Evolutionary conservation across 2,329 filamentous ascomycete genomes (phyloP), one percentile per base, ranked within the genome.

Genomic region (Cladosporium halotolerans): DNA sequence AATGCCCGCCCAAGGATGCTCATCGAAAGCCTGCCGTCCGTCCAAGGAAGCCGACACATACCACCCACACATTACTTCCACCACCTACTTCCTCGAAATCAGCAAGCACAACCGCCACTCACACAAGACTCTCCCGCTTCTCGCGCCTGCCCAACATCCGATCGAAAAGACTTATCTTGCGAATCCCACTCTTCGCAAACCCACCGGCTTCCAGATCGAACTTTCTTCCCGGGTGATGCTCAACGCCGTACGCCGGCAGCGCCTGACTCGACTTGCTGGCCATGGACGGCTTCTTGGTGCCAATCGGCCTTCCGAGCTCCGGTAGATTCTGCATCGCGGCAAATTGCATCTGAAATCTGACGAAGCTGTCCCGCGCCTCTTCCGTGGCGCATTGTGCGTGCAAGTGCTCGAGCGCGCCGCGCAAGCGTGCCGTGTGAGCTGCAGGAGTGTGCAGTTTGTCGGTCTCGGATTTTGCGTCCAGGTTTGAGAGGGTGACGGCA

Each of bases 111-210:
- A 7, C 10, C 8, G 9, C 19, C 11, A 44, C 10, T 47, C 45
- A 47, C 9, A 40, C 39, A 18, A 54, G 45, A 47, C 57, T 57
- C 45, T 50, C 28, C 18, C 57, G 36, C 36, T 55, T 61, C 56
- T 59, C 58, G 38, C 54, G 56, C 55, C 62, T 62, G 3, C 67
- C 68, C 39, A 68, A 54, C 55, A 69, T 55, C n/a, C 63, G 61
- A 50, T 69, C 66, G 58, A 70, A 62, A 42, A 70, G 67, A 11
- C 57, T 63, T 45, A 58, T 56, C 55, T 66, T 68, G 47, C 66
- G 59, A 19, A 36, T 43, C 28, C 38, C 42, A 38, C 39, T 38
- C 44, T 43, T 47, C 13, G 43, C 23, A 5, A 34, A 16, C 4
- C 14, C 42, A 16, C 19, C 16, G 4, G 23, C n/a, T 28, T 39